A percentile compares a stretch with the other conserved stretches of the same genome.
phyloP scores from a whole-genome alignment of 345 rosid genomes.

The rapeseed (Brassica napus) region Da-Ae NC_063451.1:47102001-47102500 shows the following conservation, averaged over 20 bases:
- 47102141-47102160: background rate
- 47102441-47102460: background rate
- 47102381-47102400: background rate
- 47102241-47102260: background rate
- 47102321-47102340: background rate
- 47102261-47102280: background rate
- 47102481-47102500: background rate
- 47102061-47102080: background rate
- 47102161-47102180: constrained; percentile 1
- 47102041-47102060: background rate
- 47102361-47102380: background rate
- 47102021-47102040: constrained; percentile 2
- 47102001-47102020: background rate
- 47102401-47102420: background rate
- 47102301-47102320: background rate
- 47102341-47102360: background rate
- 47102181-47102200: background rate
- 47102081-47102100: background rate
- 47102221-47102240: background rate
- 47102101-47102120: background rate
- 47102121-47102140: background rate
- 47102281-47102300: background rate
- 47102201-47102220: background rate
- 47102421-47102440: background rate
- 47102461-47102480: background rate